A percentile compares a stretch with the other conserved stretches of the same genome.
phyloP scores from a whole-genome alignment of 2,329 filamentous ascomycete genomes.

The Hypoxylon sp. region DNA sequence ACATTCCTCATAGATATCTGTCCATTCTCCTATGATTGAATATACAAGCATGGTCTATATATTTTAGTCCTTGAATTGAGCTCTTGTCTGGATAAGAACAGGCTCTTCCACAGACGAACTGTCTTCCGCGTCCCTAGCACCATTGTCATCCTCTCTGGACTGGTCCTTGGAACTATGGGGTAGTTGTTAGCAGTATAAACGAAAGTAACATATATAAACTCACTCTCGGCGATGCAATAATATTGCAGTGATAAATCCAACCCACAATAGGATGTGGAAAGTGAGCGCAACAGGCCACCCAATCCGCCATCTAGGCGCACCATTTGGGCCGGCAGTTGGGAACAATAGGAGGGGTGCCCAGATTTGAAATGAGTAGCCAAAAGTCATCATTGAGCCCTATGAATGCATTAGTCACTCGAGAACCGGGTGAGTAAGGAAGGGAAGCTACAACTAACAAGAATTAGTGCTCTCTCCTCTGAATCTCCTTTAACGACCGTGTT shows the following conservation, averaged over 20 bases:
- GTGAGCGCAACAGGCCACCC: constrained; percentile 64
- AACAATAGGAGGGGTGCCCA: constrained; percentile 62
- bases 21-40: not conserved
- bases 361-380: constrained; percentile 63
- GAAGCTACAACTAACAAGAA: constrained; percentile 48
- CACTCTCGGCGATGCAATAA: constrained; percentile 54
- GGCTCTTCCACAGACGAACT: constrained; percentile 39
- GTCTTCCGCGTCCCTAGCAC: constrained; percentile 12
- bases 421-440: not conserved
- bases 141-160: not conserved
- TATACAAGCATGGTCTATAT: not conserved
- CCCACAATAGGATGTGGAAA: constrained; percentile 63
- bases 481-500: constrained; percentile 61
- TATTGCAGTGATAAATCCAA: constrained; percentile 58
- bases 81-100: constrained; percentile 31
- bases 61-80: constrained; percentile 32
- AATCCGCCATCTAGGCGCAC: constrained; percentile 64
- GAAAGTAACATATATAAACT: constrained; percentile 17
- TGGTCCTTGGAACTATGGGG: constrained; percentile 10
- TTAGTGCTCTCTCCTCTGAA: constrained; percentile 60
- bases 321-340: constrained; percentile 59
- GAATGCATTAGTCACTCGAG: not conserved
- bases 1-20: no score
- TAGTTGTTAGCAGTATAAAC: constrained; percentile 12
- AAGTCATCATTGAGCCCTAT: constrained; percentile 63